Evolutionary conservation across 2,329 filamentous ascomycete genomes (phyloP), one percentile per base, ranked within the genome.

Genomic region (Colletotrichum gigasporum): DNA sequence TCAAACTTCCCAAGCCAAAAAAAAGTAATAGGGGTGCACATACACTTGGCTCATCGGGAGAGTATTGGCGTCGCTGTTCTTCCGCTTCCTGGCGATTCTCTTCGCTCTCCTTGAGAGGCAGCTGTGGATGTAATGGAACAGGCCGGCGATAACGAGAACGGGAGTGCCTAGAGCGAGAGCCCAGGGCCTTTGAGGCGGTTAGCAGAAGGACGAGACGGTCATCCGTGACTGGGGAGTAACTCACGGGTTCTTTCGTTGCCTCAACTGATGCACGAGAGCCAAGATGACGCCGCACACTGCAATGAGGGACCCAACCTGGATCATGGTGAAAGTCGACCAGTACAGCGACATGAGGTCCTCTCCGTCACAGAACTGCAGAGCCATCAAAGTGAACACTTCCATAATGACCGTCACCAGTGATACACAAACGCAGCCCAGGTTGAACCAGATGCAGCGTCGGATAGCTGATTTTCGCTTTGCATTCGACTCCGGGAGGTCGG

Each of bases 311-410:
- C 86, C 86, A 2, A 88, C 75, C 68, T 88, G 86, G 5, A 87
- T 76, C 79, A 87, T 85, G 20, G 84, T 86, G 84, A 85, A 88
- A 2, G 85, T 87, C 0, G 85, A 83, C 86, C 86, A 88, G 73
- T 87, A 88, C 0, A 88, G 75, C 2, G 82, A 80, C 75, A 87
- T 87, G 58, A 88, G 79, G 68, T 87, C 83, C 68, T 89, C 86
- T 9, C 85, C 85, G 35, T 86, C 84, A 67, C 86, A 89, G 67
- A 86, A 89, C 67, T 88, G 83, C 4, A 87, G 73, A 1, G 83
- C 83, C 59, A 87, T 69, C 16, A 87, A 79, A 10, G 78, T 75
- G 60, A 83, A 88, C 12, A 83, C 83, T 71, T 89, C 85, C 74
- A 88, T 79, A 55, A 87, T 74, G 26, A 86, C 77, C 11, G 82